phyloP scores from a whole-genome alignment of 352 stramenopile genomes.

The Aphanomyces invadans region DNA sequence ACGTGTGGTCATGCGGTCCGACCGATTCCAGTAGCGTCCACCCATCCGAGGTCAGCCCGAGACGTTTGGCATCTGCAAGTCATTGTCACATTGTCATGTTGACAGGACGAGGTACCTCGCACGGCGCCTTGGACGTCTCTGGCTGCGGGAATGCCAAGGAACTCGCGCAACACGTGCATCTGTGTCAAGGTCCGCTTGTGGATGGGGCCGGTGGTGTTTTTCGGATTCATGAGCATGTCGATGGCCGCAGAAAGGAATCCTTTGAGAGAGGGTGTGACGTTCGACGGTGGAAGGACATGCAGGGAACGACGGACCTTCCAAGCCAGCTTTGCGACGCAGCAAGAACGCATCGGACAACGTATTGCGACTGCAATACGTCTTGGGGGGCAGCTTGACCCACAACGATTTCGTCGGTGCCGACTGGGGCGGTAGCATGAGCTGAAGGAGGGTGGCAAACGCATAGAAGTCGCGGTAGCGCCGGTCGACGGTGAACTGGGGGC shows the following conservation, averaged over 20 bases:
- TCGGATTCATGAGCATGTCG: slow-evolving; percentile 38
- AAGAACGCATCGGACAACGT: slow-evolving; percentile 47
- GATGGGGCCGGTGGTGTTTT: background rate
- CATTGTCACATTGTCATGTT: too few species aligned
- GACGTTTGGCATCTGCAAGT: slow-evolving; percentile 38
- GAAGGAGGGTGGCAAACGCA: slow-evolving; percentile 49
- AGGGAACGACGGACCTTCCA: slow-evolving; percentile 30
- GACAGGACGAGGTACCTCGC: background rate
- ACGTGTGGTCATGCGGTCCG: slow-evolving; percentile 44
- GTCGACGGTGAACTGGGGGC: slow-evolving; percentile 43
- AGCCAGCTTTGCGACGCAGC: slow-evolving; percentile 46
- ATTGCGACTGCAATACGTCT: slow-evolving; percentile 45
- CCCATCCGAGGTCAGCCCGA: slow-evolving; percentile 31
- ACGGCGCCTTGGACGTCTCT: slow-evolving; percentile 17
- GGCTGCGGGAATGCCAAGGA: slow-evolving; percentile 9
- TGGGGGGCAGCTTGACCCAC: slow-evolving; percentile 51
- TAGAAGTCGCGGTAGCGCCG: slow-evolving; percentile 74
- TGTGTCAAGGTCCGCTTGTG: slow-evolving; percentile 19
- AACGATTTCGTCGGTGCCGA: slow-evolving; percentile 43
- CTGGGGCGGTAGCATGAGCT: slow-evolving; percentile 32
- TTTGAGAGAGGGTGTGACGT: too few species aligned
- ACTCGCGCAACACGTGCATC: slow-evolving; percentile 18
- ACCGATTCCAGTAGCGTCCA: slow-evolving; percentile 28
- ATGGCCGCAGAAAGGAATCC: slow-evolving; percentile 54
- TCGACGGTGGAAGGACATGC: background rate